phyloP scores from a whole-genome alignment of 768 basidiomycete genomes.

The Termitomyces sp. region DNA sequence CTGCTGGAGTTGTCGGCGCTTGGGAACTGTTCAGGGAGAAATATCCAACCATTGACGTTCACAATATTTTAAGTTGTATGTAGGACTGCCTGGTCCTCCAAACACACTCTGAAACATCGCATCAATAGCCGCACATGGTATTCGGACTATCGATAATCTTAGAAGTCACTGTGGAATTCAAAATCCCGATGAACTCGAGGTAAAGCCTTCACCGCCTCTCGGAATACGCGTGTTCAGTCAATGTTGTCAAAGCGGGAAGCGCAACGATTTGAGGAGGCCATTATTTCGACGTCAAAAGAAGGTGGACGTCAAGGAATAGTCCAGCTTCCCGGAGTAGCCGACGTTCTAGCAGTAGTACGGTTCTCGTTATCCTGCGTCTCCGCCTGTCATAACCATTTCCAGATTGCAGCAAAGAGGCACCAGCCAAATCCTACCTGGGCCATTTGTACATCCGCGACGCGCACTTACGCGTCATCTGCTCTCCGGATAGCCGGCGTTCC shows the following conservation, averaged over 20 bases:
- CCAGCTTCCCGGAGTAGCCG: constrained; percentile 63
- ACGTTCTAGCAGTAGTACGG: constrained; percentile 51
- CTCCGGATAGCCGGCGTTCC: constrained; percentile 60
- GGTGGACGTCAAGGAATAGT: constrained; percentile 60
- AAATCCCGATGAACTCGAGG: constrained; percentile 66
- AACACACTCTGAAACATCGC: background rate
- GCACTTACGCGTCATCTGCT: constrained; percentile 66
- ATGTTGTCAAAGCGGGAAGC: constrained; percentile 50
- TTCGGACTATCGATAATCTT: constrained; percentile 81
- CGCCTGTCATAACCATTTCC: background rate
- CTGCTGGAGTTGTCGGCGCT: constrained; percentile 73
- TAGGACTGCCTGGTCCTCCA: constrained; percentile 8
- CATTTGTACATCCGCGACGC: constrained; percentile 84
- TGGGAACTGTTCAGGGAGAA: constrained; percentile 73
- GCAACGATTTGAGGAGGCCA: constrained; percentile 73
- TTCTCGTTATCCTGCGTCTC: background rate
- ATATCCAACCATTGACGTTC: constrained; percentile 62
- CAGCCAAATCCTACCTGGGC: constrained; percentile 71
- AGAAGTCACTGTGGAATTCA: constrained; percentile 62
- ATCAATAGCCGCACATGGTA: constrained; percentile 65
- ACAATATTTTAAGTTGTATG: constrained; percentile 59
- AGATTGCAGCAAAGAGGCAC: constrained; percentile 31
- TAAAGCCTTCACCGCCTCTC: constrained; percentile 19
- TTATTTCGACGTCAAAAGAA: constrained; percentile 52
- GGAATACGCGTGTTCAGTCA: background rate